Base-by-base conservation (phyloP, 1,284 basidiomycete species). In the Cystobasidiaceae sp. region DNA sequence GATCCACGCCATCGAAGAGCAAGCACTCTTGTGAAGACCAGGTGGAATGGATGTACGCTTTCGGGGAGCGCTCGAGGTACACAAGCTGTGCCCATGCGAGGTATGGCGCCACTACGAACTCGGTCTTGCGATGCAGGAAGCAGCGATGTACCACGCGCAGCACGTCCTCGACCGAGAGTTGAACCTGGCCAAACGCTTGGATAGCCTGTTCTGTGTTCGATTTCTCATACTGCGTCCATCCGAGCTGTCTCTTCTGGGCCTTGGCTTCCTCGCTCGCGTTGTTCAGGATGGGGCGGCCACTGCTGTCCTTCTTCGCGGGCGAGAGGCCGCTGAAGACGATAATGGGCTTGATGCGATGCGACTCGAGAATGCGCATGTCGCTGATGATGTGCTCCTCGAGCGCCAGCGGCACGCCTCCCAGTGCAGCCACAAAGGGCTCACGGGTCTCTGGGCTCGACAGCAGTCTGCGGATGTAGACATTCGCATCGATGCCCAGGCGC, bases 31-130 rank as follows among this genome's bases (percentile, higher is more conserved):
- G 89, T 33, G 93, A 86, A 4, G 90, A 92, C 77, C 86, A 97
- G 71, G 97, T 87, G 21, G 94, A 87, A 76, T 98, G 93, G 68
- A 97, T 89, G 79, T 97, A 99, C 4, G 87, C 84, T 77, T 96
- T 96, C 25, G 85, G 82, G 79, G 98, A 94, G 64, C 90, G 86
- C 77, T 93, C 87, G 45, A 98, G 85, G 78, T 97, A 97, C 69
- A 94, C 89, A 74, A 96, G 82, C 89, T 94, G 94, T 45, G 93
- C 90, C 83, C 89, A 90, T 44, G 92, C 86, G 54, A 92, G 81
- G 78, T 98, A 98, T 8, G 94, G 94, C 39, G 96, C 93, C 68
- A 97, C 86, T 49, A 98, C 82, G 76, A 93, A 97, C 79, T 98
- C 94, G 69, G 97, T 92, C 73, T 92, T 90, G 45, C 94, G 82